These are phyloP conservation scores for Metschnikowia lunata DNA, from an alignment of 805 yeast genomes.

Conservation along the genomic window DNA sequence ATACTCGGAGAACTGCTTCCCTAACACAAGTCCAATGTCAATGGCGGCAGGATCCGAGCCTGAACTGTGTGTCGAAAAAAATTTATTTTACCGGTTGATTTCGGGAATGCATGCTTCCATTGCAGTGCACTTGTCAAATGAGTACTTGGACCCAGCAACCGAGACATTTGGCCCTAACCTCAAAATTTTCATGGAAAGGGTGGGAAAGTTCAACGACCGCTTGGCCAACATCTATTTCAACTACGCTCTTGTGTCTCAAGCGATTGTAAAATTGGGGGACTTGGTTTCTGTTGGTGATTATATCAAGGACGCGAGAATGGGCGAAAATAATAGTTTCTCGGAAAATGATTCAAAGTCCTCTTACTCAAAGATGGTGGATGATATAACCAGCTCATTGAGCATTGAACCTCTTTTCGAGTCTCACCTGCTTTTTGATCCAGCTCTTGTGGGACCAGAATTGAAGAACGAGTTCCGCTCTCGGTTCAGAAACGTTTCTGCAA, in stretches of 20 bases:
- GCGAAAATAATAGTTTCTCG: constrained; percentile 26
- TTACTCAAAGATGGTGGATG: constrained; percentile 8
- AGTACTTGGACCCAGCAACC: constrained; percentile 56
- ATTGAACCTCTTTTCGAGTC: constrained; percentile 43
- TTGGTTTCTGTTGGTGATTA: constrained; percentile 26
- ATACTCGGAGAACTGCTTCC: constrained; percentile 87
- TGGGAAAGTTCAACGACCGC: constrained; percentile 86
- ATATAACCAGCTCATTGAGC: constrained; percentile 10
- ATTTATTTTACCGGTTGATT: constrained; percentile 78
- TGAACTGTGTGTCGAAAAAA: constrained; percentile 73
- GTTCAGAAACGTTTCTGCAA: constrained; percentile 82
- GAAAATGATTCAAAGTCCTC: constrained; percentile 30
- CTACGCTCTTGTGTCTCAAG: constrained; percentile 80
- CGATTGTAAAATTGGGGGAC: constrained; percentile 58
- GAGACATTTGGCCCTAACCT: constrained; percentile 84
- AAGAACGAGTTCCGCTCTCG: constrained; percentile 84
- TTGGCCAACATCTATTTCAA: constrained; percentile 86
- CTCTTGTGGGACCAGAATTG: constrained; percentile 44
- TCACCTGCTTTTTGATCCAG: constrained; percentile 42
- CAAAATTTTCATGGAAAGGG: constrained; percentile 78
- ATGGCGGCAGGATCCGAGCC: constrained; percentile 31
- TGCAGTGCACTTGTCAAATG: constrained; percentile 87
- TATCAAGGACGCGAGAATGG: constrained; percentile 22
- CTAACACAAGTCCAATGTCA: constrained; percentile 40
- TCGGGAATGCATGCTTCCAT: constrained; percentile 96